Conservation (phyloP, 2,329 filamentous ascomycete genomes). For the Diplodia sapinea region DNA sequence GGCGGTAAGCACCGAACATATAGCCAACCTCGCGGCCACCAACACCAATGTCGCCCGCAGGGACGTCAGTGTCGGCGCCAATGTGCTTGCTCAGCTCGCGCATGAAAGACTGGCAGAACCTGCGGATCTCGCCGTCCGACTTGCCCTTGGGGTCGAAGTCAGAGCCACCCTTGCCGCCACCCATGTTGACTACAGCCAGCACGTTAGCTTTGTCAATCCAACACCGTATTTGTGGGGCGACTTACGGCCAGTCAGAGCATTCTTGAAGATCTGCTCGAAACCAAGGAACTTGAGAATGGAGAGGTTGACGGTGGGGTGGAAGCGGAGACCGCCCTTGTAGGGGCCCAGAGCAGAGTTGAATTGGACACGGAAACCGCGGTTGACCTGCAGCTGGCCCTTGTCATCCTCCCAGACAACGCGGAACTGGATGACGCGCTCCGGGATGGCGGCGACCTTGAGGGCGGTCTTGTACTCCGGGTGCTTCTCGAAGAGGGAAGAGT, state of each 20-base stretch:
- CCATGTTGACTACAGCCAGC: constrained; percentile 74
- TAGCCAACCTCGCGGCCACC: constrained; percentile 90
- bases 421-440: constrained; percentile 97
- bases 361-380: constrained; percentile 94
- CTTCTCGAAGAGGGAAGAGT: constrained; percentile 90
- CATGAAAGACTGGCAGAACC: constrained; percentile 97
- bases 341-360: constrained; percentile 98
- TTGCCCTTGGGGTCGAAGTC: constrained; percentile 99
- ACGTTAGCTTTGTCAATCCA: constrained; percentile 15
- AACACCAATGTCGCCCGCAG: constrained; percentile 96
- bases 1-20: constrained; percentile 93
- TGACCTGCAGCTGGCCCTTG: constrained; percentile 84
- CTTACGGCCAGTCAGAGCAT: constrained; percentile 92
- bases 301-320: constrained; percentile 87
- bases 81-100: constrained; percentile 94
- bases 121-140: constrained; percentile 94
- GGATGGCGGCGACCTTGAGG: constrained; percentile 83
- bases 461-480: constrained; percentile 94
- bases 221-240: constrained; percentile 5
- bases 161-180: constrained; percentile 95
- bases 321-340: constrained; percentile 95
- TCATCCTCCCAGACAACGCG: constrained; percentile 97
- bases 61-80: constrained; percentile 92
- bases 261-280: constrained; percentile 99
- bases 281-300: constrained; percentile 91